Percentiles rank a stretch among this genome's conserved stretches.
Evolutionary conservation across 176 grass and related monocot species (phyloP).

Genomic region (Sorghum bicolor): DNA sequence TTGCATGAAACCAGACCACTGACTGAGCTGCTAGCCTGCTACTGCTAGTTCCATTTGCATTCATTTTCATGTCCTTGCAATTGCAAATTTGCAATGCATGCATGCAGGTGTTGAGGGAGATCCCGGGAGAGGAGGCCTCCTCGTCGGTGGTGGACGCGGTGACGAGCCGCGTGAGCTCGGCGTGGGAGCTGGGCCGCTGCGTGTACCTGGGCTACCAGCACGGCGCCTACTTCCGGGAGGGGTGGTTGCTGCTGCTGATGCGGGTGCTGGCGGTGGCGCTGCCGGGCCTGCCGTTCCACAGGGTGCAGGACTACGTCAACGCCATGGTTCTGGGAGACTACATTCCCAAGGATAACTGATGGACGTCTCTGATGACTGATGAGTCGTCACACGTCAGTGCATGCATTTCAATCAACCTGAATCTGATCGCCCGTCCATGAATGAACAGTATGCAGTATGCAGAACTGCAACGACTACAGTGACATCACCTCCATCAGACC

Average conservation of each 20-base stretch:
- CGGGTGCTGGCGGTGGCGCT: conserved; percentile 31
- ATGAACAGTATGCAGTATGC: not conserved
- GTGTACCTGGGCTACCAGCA: not conserved
- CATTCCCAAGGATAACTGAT: conserved; percentile 28
- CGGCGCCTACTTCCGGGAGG: conserved; percentile 36
- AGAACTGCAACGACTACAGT: not conserved
- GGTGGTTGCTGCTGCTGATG: conserved; percentile 44
- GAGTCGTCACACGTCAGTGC: not conserved
- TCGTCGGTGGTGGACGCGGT: not conserved
- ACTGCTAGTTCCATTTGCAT: too few species aligned
- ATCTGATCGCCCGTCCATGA: not conserved
- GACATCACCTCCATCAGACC: not conserved
- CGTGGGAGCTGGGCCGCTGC: conserved; percentile 43
- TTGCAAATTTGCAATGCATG: not conserved
- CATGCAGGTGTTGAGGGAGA: conserved; percentile 37
- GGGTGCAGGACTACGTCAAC: conserved; percentile 51
- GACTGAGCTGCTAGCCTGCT: too few species aligned
- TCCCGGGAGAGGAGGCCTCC: conserved; percentile 25
- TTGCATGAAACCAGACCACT: too few species aligned
- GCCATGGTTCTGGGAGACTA: conserved; percentile 14
- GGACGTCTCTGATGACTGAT: not conserved
- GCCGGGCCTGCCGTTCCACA: conserved; percentile 49
- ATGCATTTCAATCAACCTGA: too few species aligned
- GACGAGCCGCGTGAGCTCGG: conserved; percentile 25
- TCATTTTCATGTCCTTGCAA: too few species aligned